phyloP scores from a whole-genome alignment of 176 grass and related monocot species.

The Saccharum officinarum region DNA sequence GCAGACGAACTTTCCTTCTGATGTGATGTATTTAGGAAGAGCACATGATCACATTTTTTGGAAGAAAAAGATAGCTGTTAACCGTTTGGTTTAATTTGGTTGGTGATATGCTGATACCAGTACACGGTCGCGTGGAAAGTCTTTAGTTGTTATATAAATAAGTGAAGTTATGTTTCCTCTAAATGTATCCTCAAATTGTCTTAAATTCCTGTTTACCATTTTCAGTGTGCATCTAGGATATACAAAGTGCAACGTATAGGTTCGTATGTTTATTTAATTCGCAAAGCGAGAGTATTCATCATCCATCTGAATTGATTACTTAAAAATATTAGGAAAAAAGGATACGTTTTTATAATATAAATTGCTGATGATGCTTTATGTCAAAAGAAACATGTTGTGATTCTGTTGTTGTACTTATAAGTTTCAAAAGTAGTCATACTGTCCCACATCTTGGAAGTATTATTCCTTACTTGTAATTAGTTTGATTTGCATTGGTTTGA shows the following conservation, averaged over 20 bases:
- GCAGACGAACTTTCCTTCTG: neutral
- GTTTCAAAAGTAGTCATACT: neutral
- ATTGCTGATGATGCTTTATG: neutral
- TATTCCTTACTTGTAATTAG: neutral
- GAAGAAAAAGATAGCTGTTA: neutral
- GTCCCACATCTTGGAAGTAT: neutral
- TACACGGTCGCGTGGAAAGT: neutral
- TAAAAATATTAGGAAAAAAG: neutral
- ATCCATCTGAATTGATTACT: neutral
- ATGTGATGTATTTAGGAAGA: neutral
- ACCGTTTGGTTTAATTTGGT: neutral
- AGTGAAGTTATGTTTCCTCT: neutral
- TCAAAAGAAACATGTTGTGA: neutral
- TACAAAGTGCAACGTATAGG: neutral
- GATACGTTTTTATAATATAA: neutral
- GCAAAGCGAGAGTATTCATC: neutral
- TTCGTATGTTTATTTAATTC: neutral
- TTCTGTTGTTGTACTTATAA: neutral
- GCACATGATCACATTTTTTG: neutral
- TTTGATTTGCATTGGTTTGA: neutral
- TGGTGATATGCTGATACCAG: neutral
- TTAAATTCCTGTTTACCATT: neutral
- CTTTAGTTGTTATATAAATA: neutral
- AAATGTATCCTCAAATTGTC: neutral
- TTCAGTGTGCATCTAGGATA: neutral